phyloP scores from a whole-genome alignment of 2,329 filamentous ascomycete genomes.

The Pyrenochaeta sp. region DNA sequence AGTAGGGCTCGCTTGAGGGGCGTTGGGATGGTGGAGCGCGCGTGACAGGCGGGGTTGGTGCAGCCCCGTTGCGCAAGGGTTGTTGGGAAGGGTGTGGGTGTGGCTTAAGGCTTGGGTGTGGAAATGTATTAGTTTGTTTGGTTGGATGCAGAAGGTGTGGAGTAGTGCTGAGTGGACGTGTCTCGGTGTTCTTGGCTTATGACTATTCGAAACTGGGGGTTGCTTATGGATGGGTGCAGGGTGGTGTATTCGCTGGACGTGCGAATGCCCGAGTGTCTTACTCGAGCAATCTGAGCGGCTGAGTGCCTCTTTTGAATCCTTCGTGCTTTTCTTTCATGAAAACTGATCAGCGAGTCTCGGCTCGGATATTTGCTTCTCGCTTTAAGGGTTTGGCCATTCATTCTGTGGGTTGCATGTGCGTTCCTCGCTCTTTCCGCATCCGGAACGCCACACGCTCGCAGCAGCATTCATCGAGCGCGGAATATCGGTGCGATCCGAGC shows the following conservation, averaged over 20 bases:
- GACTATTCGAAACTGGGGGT: too few species aligned
- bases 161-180: too few species aligned
- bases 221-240: too few species aligned
- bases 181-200: too few species aligned
- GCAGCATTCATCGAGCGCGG: too few species aligned
- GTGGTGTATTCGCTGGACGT: too few species aligned
- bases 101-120: background rate
- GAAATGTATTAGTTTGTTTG: background rate
- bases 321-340: background rate
- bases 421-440: slow-evolving; percentile 19
- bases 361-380: slow-evolving; percentile 1
- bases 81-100: background rate
- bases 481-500: background rate
- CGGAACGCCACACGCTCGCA: slow-evolving; percentile 21
- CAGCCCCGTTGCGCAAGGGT: background rate
- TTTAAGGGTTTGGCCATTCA: background rate
- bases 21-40: background rate
- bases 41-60: background rate
- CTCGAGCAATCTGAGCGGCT: too few species aligned
- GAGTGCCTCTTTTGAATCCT: too few species aligned
- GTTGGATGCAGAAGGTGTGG: slow-evolving; percentile 1
- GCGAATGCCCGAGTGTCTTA: too few species aligned
- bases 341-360: slow-evolving; percentile 4
- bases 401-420: slow-evolving; percentile 4
- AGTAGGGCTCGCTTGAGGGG: too few species aligned